These are phyloP conservation scores for Microdochium nivale DNA, from an alignment of 2,329 filamentous ascomycete genomes.

Conservation along the genomic window DNA sequence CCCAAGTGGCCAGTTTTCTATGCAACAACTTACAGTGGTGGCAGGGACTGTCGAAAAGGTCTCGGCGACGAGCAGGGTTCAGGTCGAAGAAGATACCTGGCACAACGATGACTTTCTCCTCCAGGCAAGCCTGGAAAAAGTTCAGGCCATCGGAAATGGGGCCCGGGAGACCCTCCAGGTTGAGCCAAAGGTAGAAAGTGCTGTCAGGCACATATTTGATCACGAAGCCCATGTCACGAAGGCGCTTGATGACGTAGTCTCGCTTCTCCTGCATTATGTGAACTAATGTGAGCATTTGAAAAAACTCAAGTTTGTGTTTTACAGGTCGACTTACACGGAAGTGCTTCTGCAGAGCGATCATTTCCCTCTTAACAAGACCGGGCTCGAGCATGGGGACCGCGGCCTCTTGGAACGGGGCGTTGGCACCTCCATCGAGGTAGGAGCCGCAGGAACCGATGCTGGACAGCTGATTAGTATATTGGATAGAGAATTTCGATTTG, in stretches of 20 bases:
- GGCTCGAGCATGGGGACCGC: conserved; percentile 92
- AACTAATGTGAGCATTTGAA: conserved; percentile 9
- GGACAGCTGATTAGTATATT: background rate
- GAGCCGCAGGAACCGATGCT: conserved; percentile 82
- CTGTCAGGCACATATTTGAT: conserved; percentile 79
- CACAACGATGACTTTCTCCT: conserved; percentile 93
- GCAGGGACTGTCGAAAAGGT: conserved; percentile 90
- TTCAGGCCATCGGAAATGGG: conserved; percentile 87
- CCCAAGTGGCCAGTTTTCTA: background rate
- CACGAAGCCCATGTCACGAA: conserved; percentile 79
- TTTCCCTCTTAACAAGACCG: conserved; percentile 68
- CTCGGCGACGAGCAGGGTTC: conserved; percentile 80
- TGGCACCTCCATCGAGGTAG: conserved; percentile 90
- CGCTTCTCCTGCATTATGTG: conserved; percentile 61
- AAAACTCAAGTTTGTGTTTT: background rate
- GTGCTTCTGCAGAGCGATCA: conserved; percentile 81
- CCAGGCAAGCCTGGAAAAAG: conserved; percentile 90
- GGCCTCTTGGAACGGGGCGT: conserved; percentile 92
- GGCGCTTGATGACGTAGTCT: conserved; percentile 76
- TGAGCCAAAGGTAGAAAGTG: conserved; percentile 84
- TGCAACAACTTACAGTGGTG: conserved; percentile 53
- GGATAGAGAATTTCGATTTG: background rate
- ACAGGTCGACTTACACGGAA: conserved; percentile 52
- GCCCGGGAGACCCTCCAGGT: conserved; percentile 61
- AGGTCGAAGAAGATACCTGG: conserved; percentile 97